phyloP scores from a whole-genome alignment of 441 rosid genomes.

The Syzygium syzygioides region DNA sequence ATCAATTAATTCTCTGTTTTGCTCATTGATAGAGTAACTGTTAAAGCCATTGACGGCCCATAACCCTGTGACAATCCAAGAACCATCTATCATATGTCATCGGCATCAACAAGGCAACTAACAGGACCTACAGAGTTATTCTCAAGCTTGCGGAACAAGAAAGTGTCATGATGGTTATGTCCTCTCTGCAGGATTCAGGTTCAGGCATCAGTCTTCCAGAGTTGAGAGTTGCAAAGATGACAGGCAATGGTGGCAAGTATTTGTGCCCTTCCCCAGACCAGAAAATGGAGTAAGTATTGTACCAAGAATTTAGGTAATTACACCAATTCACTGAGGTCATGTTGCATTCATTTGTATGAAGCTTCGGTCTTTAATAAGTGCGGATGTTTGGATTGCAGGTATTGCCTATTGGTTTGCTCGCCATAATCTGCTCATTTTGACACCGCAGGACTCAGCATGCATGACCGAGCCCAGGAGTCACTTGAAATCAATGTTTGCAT shows the following conservation, averaged over 20 bases:
- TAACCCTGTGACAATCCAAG: conserved; percentile 36
- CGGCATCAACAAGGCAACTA: neutral
- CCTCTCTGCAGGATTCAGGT: neutral
- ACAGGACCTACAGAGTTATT: neutral
- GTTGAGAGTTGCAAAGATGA: neutral
- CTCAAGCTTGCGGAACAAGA: neutral
- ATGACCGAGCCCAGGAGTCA: neutral
- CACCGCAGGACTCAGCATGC: neutral
- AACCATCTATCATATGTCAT: neutral
- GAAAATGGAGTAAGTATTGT: neutral
- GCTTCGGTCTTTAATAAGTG: neutral
- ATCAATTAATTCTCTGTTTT: neutral
- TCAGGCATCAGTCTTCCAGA: neutral
- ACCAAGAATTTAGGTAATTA: neutral
- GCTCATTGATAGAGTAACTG: conserved; percentile 21
- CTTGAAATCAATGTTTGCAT: neutral
- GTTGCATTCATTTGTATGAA: neutral
- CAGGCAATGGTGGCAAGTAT: neutral
- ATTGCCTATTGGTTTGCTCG: neutral
- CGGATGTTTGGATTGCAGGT: neutral
- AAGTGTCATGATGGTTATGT: neutral
- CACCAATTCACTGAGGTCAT: neutral
- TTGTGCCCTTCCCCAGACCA: neutral
- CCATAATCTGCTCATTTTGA: neutral
- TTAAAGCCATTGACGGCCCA: conserved; percentile 39